Conservation (phyloP, 495 filamentous ascomycete genomes). For the Aeminium ludgeri region DNA sequence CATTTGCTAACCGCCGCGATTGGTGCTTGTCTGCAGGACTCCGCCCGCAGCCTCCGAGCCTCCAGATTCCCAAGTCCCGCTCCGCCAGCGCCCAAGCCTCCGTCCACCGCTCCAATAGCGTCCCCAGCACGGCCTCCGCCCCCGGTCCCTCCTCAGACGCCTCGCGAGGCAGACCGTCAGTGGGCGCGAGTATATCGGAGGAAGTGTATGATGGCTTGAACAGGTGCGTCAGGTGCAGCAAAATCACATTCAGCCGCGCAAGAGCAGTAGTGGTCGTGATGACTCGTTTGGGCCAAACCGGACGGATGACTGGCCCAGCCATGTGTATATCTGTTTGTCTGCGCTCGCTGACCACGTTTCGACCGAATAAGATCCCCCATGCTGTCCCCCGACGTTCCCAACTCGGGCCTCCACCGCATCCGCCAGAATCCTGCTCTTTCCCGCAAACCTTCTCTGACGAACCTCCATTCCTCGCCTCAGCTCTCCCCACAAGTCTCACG, state of each 20-base stretch:
- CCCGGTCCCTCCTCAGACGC: slow-evolving; percentile 3
- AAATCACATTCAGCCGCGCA: background rate
- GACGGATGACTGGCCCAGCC: too few relatives aligned
- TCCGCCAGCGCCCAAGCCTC: slow-evolving; percentile 2
- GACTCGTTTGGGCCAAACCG: too few relatives aligned
- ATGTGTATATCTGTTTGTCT: background rate
- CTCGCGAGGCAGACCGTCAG: slow-evolving; percentile 2
- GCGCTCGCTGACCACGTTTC: background rate
- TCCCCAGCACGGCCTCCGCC: too few relatives aligned
- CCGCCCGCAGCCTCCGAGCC: background rate
- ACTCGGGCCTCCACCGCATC: slow-evolving; percentile 71
- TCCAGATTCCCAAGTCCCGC: slow-evolving; percentile 13
- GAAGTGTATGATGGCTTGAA: slow-evolving; percentile 12
- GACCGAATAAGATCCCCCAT: slow-evolving; percentile 11
- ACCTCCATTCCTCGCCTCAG: slow-evolving; percentile 37
- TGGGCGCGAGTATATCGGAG: slow-evolving; percentile 2
- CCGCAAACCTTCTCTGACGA: slow-evolving; percentile 18
- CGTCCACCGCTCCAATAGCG: background rate
- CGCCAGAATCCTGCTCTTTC: slow-evolving; percentile 49
- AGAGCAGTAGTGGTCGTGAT: background rate
- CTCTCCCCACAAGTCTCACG: slow-evolving; percentile 31
- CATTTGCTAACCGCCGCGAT: too few relatives aligned
- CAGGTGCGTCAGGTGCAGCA: slow-evolving; percentile 8
- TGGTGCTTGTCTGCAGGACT: too few relatives aligned
- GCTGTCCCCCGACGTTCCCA: slow-evolving; percentile 4